A percentile compares a stretch with the other conserved stretches of the same genome.
phyloP scores from a whole-genome alignment of 345 rosid genomes.

The Corymbia maculata region DNA sequence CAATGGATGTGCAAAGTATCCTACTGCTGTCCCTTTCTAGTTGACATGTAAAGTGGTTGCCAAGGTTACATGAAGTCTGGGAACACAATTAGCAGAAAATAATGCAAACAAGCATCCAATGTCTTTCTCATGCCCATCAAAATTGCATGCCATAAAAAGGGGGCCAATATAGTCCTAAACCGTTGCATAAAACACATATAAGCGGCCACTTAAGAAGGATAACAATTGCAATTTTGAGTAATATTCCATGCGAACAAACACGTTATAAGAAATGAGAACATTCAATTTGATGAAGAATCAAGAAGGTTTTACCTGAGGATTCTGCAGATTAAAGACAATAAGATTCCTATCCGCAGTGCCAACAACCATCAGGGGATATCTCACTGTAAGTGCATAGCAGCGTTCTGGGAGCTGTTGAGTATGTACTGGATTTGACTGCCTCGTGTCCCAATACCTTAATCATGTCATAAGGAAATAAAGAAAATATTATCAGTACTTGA shows the following conservation, averaged over 20 bases:
- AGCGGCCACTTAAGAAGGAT: background rate
- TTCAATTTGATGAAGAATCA: background rate
- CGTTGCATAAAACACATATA: background rate
- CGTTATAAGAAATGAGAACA: background rate
- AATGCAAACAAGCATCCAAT: background rate
- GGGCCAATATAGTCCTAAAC: background rate
- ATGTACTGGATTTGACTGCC: constrained; percentile 84
- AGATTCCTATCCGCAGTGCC: constrained; percentile 96
- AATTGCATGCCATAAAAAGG: background rate
- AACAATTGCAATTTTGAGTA: background rate
- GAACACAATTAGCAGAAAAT: background rate
- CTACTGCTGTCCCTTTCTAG: background rate
- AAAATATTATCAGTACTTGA: background rate
- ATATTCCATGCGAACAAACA: background rate
- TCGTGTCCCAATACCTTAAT: constrained; percentile 86
- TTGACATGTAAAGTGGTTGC: background rate
- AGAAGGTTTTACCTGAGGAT: constrained; percentile 61
- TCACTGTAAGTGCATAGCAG: constrained; percentile 75
- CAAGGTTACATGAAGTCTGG: background rate
- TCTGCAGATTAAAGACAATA: constrained; percentile 73
- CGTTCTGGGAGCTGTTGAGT: constrained; percentile 96
- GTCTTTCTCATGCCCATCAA: background rate
- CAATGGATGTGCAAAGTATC: background rate
- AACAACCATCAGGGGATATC: constrained; percentile 91
- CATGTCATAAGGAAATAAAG: background rate